These are phyloP conservation scores for Geotrichum klebahnii DNA, from an alignment of 1,139 yeast genomes.

Conservation along the genomic window DNA sequence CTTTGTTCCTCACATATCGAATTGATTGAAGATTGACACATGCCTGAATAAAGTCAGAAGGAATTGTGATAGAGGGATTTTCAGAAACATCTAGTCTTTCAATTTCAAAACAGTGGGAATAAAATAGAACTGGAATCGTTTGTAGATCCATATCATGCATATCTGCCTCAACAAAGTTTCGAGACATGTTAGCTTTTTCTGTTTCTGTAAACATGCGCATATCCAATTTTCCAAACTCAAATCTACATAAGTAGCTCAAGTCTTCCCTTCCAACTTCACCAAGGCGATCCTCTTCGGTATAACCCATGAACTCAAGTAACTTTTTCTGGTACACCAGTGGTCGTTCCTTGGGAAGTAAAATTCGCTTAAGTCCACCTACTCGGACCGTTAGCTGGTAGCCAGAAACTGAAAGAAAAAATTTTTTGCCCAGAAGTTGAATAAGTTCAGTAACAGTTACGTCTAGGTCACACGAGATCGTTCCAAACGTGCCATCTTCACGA, in stretches of 20 bases:
- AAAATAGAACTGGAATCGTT: constrained; percentile 79
- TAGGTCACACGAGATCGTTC: constrained; percentile 69
- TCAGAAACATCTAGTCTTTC: constrained; percentile 79
- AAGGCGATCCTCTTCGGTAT: constrained; percentile 67
- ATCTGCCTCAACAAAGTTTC: constrained; percentile 71
- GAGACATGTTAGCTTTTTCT: constrained; percentile 60
- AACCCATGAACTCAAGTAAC: constrained; percentile 72
- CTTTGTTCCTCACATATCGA: constrained; percentile 68
- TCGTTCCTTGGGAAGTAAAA: constrained; percentile 64
- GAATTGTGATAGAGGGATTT: constrained; percentile 80
- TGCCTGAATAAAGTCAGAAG: constrained; percentile 80
- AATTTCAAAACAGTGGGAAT: constrained; percentile 76
- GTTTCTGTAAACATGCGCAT: constrained; percentile 53
- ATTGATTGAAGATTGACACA: constrained; percentile 67
- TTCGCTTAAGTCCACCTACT: constrained; percentile 75
- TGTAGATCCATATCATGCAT: constrained; percentile 71
- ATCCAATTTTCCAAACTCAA: constrained; percentile 52
- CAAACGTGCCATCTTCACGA: constrained; percentile 75
- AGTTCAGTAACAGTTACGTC: constrained; percentile 77
- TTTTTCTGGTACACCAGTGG: constrained; percentile 79
- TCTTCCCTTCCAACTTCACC: constrained; percentile 84
- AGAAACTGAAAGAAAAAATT: constrained; percentile 66
- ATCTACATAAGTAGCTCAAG: constrained; percentile 77
- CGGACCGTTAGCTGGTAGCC: constrained; percentile 78
- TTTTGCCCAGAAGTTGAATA: constrained; percentile 61